Base-by-base conservation (phyloP, 2,329 filamentous ascomycete species). In the Fusarium secorum region DNA sequence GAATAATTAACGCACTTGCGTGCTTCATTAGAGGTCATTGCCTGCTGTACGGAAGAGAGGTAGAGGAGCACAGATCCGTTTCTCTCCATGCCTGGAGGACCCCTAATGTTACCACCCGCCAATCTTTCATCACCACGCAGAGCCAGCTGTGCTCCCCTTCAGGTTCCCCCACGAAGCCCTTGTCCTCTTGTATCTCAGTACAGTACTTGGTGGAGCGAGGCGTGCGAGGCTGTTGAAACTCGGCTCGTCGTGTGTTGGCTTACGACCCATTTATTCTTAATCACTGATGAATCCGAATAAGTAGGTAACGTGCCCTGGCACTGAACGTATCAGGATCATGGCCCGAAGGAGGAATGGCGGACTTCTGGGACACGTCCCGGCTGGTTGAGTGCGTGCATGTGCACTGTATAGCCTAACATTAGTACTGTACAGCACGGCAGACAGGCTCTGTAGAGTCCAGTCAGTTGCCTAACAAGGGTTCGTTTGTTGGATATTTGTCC, bases 191-290 rank as follows among this genome's bases (percentile, higher is more conserved):
- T 38, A 36, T 52, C 48, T 36, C 18, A 38, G 22, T 52, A 26
- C 13, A 26, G 48, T 38, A n/a, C n/a, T 22, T 42, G 57, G 56
- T 51, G 62, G 46, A 60, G 66, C 48, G 14, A 52, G 48, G 33
- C 32, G 32, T 38, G 32, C 48, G 53, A 65, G 51, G 35, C 36
- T 65, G 42, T 58, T 70, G 66, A 49, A 63, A 69, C 68, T 76
- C 60, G 69, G 51, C 46, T 64, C 52, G 71, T 69, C 66, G 53
- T 75, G 74, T 24, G 57, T 42, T 72, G 57, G 61, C 66, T 63
- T 33, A 57, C 24, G 61, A 15, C 66, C 69, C 66, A 70, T 41
- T 70, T 58, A 66, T 72, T 72, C 44, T 55, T 71, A 22, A 63
- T 63, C 63, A 41, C 64, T 32, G 35, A 55, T 65, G 38, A 68